Evolutionary conservation across 2,329 filamentous ascomycete species (phyloP).

Genomic region (Coniochaeta sp.): DNA sequence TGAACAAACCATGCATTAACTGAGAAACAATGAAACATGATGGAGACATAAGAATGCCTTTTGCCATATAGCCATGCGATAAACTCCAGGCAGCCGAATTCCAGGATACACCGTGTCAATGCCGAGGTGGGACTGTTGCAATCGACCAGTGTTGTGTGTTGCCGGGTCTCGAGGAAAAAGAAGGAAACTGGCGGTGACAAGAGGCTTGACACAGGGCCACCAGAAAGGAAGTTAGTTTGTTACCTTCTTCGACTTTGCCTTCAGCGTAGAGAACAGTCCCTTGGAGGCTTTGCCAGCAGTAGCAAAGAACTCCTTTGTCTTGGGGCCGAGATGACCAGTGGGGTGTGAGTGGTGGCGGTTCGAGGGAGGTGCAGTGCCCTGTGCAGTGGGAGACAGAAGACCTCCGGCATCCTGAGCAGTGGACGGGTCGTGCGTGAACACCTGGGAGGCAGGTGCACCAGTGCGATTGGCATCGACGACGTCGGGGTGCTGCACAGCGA

Average conservation of each 20-base stretch:
- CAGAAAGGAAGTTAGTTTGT: slow-evolving; percentile 50
- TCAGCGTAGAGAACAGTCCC: slow-evolving; percentile 66
- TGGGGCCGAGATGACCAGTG: slow-evolving; percentile 58
- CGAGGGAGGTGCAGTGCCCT: not conserved
- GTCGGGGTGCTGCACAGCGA: slow-evolving; percentile 31
- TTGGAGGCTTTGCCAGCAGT: slow-evolving; percentile 85
- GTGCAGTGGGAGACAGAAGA: not conserved
- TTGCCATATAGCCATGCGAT: not conserved
- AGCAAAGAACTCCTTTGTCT: slow-evolving; percentile 84
- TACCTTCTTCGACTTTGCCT: slow-evolving; percentile 91
- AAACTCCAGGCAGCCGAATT: not conserved
- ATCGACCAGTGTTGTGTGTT: not conserved
- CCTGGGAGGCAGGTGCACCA: not conserved
- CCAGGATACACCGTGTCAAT: not conserved
- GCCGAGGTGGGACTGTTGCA: slow-evolving; percentile 9
- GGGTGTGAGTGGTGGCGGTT: not conserved
- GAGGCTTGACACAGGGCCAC: not conserved
- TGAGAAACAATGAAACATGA: not conserved
- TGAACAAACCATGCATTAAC: not conserved
- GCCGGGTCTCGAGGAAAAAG: not conserved
- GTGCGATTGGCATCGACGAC: not conserved
- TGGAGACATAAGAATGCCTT: not conserved
- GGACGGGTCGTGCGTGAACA: not conserved
- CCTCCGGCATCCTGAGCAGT: not conserved
- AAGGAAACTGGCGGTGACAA: not conserved